Evolutionary conservation across 2,329 filamentous ascomycete genomes (phyloP).

Genomic region (Epichloe uncinata): DNA sequence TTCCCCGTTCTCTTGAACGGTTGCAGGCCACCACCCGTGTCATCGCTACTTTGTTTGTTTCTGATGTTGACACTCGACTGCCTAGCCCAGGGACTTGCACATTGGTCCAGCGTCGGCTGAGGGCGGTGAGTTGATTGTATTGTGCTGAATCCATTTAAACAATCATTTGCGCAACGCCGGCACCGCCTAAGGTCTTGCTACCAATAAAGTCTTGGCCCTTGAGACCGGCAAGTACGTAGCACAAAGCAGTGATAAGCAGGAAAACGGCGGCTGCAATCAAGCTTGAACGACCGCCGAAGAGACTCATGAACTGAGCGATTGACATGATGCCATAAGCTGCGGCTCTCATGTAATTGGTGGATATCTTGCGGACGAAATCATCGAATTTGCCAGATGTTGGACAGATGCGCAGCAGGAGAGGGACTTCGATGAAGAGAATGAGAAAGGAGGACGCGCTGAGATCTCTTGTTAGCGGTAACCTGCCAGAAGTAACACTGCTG

Average conservation of each 20-base stretch:
- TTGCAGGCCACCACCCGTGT: neutral
- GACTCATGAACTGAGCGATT: slow-evolving; percentile 70
- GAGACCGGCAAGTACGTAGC: slow-evolving; percentile 67
- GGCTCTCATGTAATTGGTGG: slow-evolving; percentile 94
- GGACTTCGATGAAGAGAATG: slow-evolving; percentile 80
- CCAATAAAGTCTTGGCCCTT: slow-evolving; percentile 79
- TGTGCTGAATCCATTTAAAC: slow-evolving; percentile 40
- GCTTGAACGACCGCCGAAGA: slow-evolving; percentile 50
- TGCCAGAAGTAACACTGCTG: neutral
- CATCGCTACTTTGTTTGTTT: neutral
- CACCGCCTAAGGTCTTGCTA: slow-evolving; percentile 91
- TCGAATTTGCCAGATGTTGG: slow-evolving; percentile 88
- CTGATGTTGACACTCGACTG: neutral
- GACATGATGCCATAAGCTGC: slow-evolving; percentile 74
- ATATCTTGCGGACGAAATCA: slow-evolving; percentile 75
- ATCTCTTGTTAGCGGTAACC: neutral
- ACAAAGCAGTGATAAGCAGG: slow-evolving; percentile 60
- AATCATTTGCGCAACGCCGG: slow-evolving; percentile 95
- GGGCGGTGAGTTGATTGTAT: neutral
- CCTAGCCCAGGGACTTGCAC: neutral
- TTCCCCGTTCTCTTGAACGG: neutral
- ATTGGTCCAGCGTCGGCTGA: neutral
- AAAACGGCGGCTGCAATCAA: slow-evolving; percentile 80
- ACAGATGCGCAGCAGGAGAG: slow-evolving; percentile 91
- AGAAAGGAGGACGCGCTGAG: slow-evolving; percentile 54